These are phyloP conservation scores for Plenodomus biglobosus DNA, from an alignment of 2,329 filamentous ascomycete species.

Conservation along the genomic window DNA sequence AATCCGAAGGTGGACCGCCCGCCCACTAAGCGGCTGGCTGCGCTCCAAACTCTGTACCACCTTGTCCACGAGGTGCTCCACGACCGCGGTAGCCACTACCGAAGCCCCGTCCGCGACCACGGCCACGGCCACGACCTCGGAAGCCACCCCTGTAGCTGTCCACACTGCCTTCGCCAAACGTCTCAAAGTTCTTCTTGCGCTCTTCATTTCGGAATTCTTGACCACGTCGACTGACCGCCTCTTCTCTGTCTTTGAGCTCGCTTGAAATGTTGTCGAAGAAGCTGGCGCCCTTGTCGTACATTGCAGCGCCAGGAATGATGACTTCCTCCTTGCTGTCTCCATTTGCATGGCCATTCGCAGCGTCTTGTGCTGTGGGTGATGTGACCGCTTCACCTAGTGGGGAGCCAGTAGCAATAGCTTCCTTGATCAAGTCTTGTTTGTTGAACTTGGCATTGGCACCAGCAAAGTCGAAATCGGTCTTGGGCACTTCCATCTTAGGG, in stretches of 20 bases:
- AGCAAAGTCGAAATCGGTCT: conserved; percentile 90
- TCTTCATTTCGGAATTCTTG: conserved; percentile 91
- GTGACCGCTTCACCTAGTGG: conserved; percentile 57
- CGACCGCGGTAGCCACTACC: conserved; percentile 53
- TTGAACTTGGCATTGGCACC: conserved; percentile 85
- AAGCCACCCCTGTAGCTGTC: conserved; percentile 78
- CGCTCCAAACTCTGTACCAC: conserved; percentile 29
- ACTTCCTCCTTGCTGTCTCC: conserved; percentile 49
- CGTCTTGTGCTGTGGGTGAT: conserved; percentile 31
- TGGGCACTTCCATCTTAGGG: conserved; percentile 81
- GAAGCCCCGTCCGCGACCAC: conserved; percentile 61
- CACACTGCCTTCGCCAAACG: conserved; percentile 94
- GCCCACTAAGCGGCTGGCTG: conserved; percentile 25
- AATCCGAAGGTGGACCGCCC: neutral
- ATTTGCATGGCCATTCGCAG: conserved; percentile 44
- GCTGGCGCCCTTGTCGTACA: conserved; percentile 84
- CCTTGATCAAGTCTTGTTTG: conserved; percentile 83
- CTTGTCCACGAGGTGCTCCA: conserved; percentile 39
- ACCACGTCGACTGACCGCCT: conserved; percentile 65
- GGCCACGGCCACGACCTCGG: conserved; percentile 76
- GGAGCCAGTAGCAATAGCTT: conserved; percentile 78
- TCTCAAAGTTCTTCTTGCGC: conserved; percentile 94
- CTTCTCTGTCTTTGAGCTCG: conserved; percentile 84
- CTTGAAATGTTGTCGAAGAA: conserved; percentile 99
- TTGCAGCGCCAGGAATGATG: conserved; percentile 48